Evolutionary conservation across 176 grass and related monocot species (phyloP).

Genomic region (Triticum urartu): DNA sequence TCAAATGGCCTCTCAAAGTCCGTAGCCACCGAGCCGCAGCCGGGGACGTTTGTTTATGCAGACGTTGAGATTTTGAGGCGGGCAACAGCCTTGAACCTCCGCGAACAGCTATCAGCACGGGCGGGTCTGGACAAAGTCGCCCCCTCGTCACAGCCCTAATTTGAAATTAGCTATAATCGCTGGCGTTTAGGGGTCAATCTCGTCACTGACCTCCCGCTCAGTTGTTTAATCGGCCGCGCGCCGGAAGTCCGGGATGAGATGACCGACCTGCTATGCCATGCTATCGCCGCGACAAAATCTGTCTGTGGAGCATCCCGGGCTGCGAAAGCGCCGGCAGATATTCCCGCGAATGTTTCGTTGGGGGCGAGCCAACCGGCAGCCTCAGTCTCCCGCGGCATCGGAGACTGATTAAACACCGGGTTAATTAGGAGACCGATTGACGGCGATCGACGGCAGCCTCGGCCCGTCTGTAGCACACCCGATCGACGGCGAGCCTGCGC

Average conservation of each 20-base stretch:
- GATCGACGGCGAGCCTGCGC: not conserved
- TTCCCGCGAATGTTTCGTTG: slow-evolving; percentile 13
- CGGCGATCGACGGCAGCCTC: no score
- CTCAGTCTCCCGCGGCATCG: not conserved
- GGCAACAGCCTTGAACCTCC: no score
- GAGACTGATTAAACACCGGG: slow-evolving; percentile 18
- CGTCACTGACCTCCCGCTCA: not conserved
- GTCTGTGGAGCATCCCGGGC: not conserved
- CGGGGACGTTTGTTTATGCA: not conserved
- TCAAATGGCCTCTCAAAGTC: slow-evolving; percentile 18
- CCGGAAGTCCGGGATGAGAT: slow-evolving; percentile 1
- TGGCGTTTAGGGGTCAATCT: slow-evolving; percentile 32
- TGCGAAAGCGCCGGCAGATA: slow-evolving; percentile 24
- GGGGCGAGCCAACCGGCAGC: slow-evolving; percentile 35
- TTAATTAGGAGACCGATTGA: not conserved
- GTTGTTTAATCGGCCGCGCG: not conserved
- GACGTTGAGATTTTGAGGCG: slow-evolving; percentile 17
- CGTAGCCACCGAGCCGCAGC: not conserved
- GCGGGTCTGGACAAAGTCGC: slow-evolving; percentile 8
- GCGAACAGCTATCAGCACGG: not conserved
- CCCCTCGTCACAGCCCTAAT: not conserved
- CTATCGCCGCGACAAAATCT: not conserved
- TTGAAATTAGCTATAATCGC: slow-evolving; percentile 6
- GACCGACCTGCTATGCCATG: not conserved
- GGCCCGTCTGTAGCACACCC: not conserved